Conservation (phyloP, 106 monocot species). For the Amphibolis antarctica region DNA sequence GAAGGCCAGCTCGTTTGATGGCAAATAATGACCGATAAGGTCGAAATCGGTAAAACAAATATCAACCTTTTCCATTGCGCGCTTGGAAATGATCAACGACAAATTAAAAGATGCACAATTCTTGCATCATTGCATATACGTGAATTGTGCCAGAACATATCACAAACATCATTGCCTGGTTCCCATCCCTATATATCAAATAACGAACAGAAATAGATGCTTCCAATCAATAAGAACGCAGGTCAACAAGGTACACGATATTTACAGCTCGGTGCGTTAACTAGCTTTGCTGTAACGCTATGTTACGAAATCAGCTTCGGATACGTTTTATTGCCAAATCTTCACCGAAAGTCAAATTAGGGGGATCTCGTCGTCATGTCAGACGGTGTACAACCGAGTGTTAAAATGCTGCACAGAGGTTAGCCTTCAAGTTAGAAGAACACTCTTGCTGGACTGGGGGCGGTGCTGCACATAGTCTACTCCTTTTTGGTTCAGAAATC, state of each 20-base stretch:
- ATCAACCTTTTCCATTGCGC: too few relatives aligned
- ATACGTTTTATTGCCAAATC: not conserved
- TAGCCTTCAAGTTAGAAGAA: constrained; percentile 70
- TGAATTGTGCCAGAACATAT: too few relatives aligned
- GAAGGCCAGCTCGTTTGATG: too few relatives aligned
- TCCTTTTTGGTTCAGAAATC: constrained; percentile 91
- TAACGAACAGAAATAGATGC: too few relatives aligned
- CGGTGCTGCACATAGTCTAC: constrained; percentile 46
- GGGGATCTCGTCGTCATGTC: not conserved
- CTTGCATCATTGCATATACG: too few relatives aligned
- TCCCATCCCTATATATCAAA: too few relatives aligned
- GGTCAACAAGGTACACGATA: constrained; percentile 1
- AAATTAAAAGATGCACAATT: too few relatives aligned
- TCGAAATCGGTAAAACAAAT: too few relatives aligned
- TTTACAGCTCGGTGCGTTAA: not conserved
- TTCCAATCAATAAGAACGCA: too few relatives aligned
- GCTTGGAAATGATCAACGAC: too few relatives aligned
- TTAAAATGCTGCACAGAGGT: constrained; percentile 89
- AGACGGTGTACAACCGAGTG: not conserved
- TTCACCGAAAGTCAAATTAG: not conserved
- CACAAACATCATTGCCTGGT: too few relatives aligned
- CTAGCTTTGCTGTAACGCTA: not conserved
- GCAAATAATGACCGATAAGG: too few relatives aligned
- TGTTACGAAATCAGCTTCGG: not conserved
- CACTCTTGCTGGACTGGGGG: constrained; percentile 42